A percentile compares a stretch with the other conserved stretches of the same genome.
Conservation (phyloP, 257 asterid species). For the Asclepias syriaca region DNA sequence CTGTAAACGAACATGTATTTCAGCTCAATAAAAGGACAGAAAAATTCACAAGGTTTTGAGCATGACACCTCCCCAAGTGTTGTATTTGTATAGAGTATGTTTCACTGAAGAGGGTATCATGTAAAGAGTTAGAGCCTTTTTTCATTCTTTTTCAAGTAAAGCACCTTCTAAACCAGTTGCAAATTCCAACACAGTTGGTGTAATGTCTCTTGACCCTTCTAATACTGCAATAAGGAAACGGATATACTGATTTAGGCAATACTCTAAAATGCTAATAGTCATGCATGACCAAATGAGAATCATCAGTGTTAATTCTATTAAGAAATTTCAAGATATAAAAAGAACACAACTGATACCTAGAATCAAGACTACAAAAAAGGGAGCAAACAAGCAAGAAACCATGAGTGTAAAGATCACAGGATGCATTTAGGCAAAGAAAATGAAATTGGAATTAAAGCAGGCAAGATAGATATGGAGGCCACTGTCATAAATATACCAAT, state of each 20-base stretch:
- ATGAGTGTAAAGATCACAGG: background rate
- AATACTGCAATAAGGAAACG: constrained; percentile 49
- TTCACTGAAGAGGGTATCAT: background rate
- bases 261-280: background rate
- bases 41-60: background rate
- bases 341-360: background rate
- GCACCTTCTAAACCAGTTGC: constrained; percentile 76
- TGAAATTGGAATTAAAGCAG: background rate
- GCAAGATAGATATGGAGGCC: background rate
- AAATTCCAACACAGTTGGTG: constrained; percentile 72
- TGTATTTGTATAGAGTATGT: background rate
- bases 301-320: background rate
- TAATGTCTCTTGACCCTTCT: constrained; percentile 84
- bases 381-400: background rate
- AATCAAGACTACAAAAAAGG: background rate
- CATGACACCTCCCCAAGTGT: background rate
- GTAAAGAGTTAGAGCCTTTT: background rate
- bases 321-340: background rate
- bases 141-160: background rate
- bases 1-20: constrained; percentile 33
- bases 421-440: background rate
- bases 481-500: constrained; percentile 43
- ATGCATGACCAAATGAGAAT: background rate
- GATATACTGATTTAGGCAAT: constrained; percentile 1
- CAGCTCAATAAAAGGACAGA: background rate